Evolutionary conservation across 257 asterid genomes (phyloP), one percentile per base, ranked within the genome.

Genomic region (Gentiana dahurica): DNA sequence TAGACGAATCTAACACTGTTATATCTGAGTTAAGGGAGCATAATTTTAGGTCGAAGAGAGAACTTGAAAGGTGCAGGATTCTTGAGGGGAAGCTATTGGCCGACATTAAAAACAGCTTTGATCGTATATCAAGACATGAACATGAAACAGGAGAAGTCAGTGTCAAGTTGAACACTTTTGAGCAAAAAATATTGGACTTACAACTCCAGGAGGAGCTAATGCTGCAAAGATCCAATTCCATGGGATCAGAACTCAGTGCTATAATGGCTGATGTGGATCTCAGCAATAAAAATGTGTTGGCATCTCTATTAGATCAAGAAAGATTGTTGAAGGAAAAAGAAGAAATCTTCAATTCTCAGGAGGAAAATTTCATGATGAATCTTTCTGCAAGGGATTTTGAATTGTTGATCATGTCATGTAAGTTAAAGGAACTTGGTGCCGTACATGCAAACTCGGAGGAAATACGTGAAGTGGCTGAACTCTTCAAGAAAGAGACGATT

Each of bases 171-270:
- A 61, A 73, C 58, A 68, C 73, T 59, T 88, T 85, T 61, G 88
- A 85, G 71, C 75, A 81, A 77, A 88, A 80, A 74, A 82, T 92
- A 68, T 61, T 69, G 46, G 80, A 79, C 72, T 63, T 92, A 57
- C 95, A 80, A 73, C 55, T 60, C 61, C 94, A 78, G 67, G 97
- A 92, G 68, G 95, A 88, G 81, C 51, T 73, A 71, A 85, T 88
- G 95, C 71, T 88, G 76, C 80, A 79, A 64, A 80, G 84, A 74
- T 86, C 95, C 10, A 79, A 78, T 56, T 78, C 73, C 70, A 73
- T 92, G 66, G 95, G 97, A 39, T 81, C 79, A 66, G 94, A 92
- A 57, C 81, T 92, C 63, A 77, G 79, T 34, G 54, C 51, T 60
- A 63, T 92, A 56, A 76, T 83, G 83, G 80, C 68, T 81, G 95